Evolutionary conservation across 805 yeast genomes (phyloP), one percentile per base, ranked within the genome.

Genomic region (Starmerella kuoi): DNA sequence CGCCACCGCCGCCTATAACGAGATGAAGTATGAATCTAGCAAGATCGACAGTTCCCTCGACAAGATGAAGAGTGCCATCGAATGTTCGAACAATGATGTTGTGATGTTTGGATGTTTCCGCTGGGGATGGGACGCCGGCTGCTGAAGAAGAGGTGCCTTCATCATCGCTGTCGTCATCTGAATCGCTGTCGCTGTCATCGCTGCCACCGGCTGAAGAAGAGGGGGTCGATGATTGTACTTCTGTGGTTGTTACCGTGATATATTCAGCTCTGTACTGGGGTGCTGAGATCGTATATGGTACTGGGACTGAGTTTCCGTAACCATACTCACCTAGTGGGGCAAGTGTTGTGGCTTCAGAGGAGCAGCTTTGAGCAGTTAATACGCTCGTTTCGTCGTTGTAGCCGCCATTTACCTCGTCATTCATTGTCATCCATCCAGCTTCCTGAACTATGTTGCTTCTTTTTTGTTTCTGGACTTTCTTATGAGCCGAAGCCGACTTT

Each of bases 401-500:
- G 1, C 49, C 49, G 7, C 38, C 37, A 28, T 46, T 46, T 15
- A 42, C 43, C 8, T 39, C 49, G 24, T 41, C 35, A 8, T 25
- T 42, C 49, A 45, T 45, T 1, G 49, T 45, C 5, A 41, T 26
- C 49, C 49, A 45, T 5, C 46, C 49, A 1, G 46, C 46, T 9
- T 23, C 40, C 4, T 28, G 34, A n/a, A n/a, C n/a, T n/a, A n/a
- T n/a, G n/a, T n/a, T n/a, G n/a, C n/a, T n/a, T 7, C 20, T 38
- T 25, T 27, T 22, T 7, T 15, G 5, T 4, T 9, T 18, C 14
- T 15, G 19, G 8, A 15, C 32, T 21, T 17, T 37, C 25, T 19
- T 39, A 15, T 19, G 18, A 33, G 5, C 38, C n/a, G 6, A 36
- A 22, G 18, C 19, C 18, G 8, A 14, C 28, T n/a, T 41, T 4